Base-by-base conservation (phyloP, 2,329 filamentous ascomycete species). In the Aphanocladium album region DNA sequence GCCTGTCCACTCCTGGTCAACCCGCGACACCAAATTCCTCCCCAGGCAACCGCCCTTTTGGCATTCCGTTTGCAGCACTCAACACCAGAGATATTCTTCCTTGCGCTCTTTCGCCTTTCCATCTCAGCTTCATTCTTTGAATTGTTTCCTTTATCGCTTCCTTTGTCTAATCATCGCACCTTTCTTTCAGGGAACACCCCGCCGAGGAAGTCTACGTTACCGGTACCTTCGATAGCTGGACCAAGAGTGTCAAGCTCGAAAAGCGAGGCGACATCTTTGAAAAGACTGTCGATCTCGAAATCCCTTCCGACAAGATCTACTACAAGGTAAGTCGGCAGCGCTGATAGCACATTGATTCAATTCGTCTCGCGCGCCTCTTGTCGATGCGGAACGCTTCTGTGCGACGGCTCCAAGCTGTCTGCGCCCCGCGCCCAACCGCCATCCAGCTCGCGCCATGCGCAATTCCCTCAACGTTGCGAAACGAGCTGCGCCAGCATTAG, bases 201-300 rank as follows among this genome's bases (percentile, higher is more conserved):
- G 93, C 90, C 72, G 83, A 87, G 67, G 89, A 96, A 73, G 93
- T 98, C 74, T 93, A 89, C 76, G 95, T 98, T 68, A 98, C 93
- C 45, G 95, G 95, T 73, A 93, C 90, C 64, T 98, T 98, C 73
- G 93, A 98, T 77, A 84, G 91, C 78, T 99, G 95, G 95, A 83
- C 84, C 67, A 93, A 95, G 81, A 91, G 86, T 60, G 85, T 93
- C 74, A 85, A 89, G 79, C 83, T 99, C 61, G 87, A 92, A 52
- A 91, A 91, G 78, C 82, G 86, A 45, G 89, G 83, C 71, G 80
- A 86, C 65, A 69, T 82, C 68, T 96, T 96, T 75, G 82, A 89
- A 76, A 96, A 96, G 81, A 85, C 85, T 37, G 91, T 99, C 62
- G 79, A 84, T 57, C 81, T 98, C 37, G 80, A 88, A 54, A 79